phyloP scores from a whole-genome alignment of 2,329 filamentous ascomycete species.

The Parastagonospora avenae region DNA sequence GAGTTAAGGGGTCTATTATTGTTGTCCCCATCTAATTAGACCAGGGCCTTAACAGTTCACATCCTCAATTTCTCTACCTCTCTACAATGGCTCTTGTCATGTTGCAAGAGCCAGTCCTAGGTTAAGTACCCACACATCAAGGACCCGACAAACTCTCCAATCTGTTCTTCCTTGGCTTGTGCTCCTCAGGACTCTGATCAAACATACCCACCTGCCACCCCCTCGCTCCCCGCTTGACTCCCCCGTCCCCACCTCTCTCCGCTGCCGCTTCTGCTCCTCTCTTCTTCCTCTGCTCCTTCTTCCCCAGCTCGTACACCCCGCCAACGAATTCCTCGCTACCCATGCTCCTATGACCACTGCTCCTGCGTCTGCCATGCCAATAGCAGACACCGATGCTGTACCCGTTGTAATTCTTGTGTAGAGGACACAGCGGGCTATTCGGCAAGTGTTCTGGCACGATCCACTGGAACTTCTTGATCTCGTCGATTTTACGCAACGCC shows the following conservation, averaged over 20 bases:
- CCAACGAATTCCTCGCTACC: background rate
- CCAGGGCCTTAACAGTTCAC: too few species aligned
- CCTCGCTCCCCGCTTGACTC: background rate
- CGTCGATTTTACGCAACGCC: slow-evolving; percentile 27
- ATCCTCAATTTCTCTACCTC: too few species aligned
- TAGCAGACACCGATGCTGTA: slow-evolving; percentile 48
- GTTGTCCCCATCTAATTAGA: too few species aligned
- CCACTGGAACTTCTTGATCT: slow-evolving; percentile 44
- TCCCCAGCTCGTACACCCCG: slow-evolving; percentile 27
- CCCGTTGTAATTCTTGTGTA: slow-evolving; percentile 46
- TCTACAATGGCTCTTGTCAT: too few species aligned
- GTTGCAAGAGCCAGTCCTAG: too few species aligned
- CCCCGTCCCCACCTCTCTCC: slow-evolving; percentile 2
- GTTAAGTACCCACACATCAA: background rate
- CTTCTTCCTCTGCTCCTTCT: slow-evolving; percentile 16
- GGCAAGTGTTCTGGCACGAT: slow-evolving; percentile 53
- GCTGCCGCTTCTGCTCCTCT: slow-evolving; percentile 3
- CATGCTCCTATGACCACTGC: background rate
- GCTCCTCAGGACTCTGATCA: slow-evolving; percentile 1
- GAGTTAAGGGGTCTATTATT: too few species aligned
- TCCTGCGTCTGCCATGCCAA: slow-evolving; percentile 42
- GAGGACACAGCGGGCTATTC: slow-evolving; percentile 51
- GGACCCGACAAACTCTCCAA: slow-evolving; percentile 22
- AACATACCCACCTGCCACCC: slow-evolving; percentile 8
- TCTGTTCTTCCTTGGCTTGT: slow-evolving; percentile 14